Conservation (phyloP, 1,284 basidiomycete species). For the Pseudozyma hubeiensis region DNA sequence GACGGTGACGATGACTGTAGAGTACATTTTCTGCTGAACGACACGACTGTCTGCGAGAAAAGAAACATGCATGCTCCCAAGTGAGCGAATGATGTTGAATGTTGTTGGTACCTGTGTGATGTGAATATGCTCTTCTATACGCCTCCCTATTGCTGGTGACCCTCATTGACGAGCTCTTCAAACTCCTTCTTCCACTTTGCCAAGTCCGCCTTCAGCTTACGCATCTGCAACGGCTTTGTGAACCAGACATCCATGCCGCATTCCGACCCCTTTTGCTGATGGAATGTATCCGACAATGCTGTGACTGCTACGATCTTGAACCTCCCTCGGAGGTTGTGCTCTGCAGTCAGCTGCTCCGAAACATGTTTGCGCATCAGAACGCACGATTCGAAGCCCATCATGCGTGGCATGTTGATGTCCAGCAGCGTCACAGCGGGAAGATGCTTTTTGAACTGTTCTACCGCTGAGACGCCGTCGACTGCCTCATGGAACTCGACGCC, state of each 20-base stretch:
- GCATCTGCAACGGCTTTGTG: conserved; percentile 49
- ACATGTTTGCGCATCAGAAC: conserved; percentile 41
- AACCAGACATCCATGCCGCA: conserved; percentile 57
- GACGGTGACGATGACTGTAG: neutral
- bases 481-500: conserved; percentile 47
- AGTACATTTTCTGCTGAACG: neutral
- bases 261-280: conserved; percentile 41
- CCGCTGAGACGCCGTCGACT: conserved; percentile 51
- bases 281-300: conserved; percentile 34
- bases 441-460: conserved; percentile 47
- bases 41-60: neutral
- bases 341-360: conserved; percentile 1
- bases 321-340: conserved; percentile 1
- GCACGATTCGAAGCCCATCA: conserved; percentile 59
- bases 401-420: conserved; percentile 61
- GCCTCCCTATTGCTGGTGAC: neutral
- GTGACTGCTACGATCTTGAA: conserved; percentile 55
- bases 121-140: too few relatives aligned
- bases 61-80: conserved; percentile 9
- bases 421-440: conserved; percentile 50
- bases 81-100: conserved; percentile 4
- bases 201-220: conserved; percentile 28
- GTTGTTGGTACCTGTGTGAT: too few relatives aligned
- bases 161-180: conserved; percentile 9
- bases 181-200: conserved; percentile 37